These are phyloP conservation scores for Termitomyces eurrhizus DNA, from an alignment of 768 basidiomycete species.

Conservation along the genomic window DNA sequence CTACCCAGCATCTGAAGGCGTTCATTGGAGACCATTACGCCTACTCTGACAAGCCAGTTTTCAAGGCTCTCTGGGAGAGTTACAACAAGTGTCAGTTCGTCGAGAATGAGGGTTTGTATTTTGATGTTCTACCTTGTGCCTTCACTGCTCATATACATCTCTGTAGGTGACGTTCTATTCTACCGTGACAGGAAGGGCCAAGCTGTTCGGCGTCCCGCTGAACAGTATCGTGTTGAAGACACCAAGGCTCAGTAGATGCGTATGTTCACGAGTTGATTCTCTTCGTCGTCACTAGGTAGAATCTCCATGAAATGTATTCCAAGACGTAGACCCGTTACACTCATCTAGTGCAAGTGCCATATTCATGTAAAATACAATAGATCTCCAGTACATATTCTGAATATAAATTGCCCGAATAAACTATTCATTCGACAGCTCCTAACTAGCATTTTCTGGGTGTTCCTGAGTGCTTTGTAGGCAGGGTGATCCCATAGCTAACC, in stretches of 20 bases:
- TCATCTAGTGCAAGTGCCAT: neutral
- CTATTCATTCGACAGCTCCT: neutral
- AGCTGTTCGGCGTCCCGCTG: neutral
- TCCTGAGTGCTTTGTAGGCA: neutral
- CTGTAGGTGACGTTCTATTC: neutral
- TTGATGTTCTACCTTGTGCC: no score
- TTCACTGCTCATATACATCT: neutral
- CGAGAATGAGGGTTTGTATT: neutral
- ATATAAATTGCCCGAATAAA: neutral
- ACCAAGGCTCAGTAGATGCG: neutral
- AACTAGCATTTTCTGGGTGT: neutral
- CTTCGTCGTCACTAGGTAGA: neutral
- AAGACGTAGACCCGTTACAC: neutral
- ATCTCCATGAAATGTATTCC: neutral
- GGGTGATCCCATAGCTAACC: no score
- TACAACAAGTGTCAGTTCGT: constrained; percentile 1
- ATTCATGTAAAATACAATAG: neutral
- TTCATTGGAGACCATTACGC: neutral
- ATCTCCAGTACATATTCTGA: neutral
- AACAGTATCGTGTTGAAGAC: neutral
- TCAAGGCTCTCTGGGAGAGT: neutral
- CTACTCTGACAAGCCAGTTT: neutral
- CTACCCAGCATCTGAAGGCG: neutral
- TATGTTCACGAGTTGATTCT: neutral
- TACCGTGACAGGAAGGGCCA: neutral